Evolutionary conservation across 2,329 filamentous ascomycete genomes (phyloP), one percentile per base, ranked within the genome.

Genomic region (Reticulascus tulasneorum): DNA sequence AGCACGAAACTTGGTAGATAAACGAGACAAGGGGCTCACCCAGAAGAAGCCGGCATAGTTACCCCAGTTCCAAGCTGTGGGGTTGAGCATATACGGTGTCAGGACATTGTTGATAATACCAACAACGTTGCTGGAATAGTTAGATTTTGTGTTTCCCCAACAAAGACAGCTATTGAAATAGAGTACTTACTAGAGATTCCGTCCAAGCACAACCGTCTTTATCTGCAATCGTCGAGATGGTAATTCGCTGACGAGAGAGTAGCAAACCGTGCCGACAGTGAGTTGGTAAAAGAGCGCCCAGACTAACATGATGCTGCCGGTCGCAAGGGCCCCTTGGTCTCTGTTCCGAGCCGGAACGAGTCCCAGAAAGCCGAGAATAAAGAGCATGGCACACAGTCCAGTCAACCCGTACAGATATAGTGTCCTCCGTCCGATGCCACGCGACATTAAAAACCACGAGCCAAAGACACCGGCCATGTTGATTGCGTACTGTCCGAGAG

Each of bases 1-100:
- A 44, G 40, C 21, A 31, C 18, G 26, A 46, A 30, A 28, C 11
- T 18, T 10, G 6, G 7, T 23, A 23, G 16, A 18, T 16, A 11
- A 12, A 9, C 13, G 11, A 23, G 10, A n/a, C n/a, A 10, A 19
- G 18, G 8, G 21, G 51, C 68, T 52, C 56, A 74, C 62, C 85
- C 88, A 88, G 69, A 94, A 94, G 66, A 94, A 94, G 19, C 89
- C 88, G 1, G 88, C 77, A 51, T 77, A 93, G 63, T 93, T 93
- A 42, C 78, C 73, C 89, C 88, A 95, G 61, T 94, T 69, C 89
- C 90, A 95, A 1, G 79, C 84, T 2, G 70, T 73, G 0, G 89
- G 87, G 63, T 95, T 95, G 26, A 94, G 73, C 89, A 95, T 95
- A 63, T 94, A 94, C 0, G 89, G 89, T 0, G 87, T 94, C 25